Percentiles rank a stretch among this genome's conserved stretches.
These are phyloP conservation scores for Alternaria sp. DNA, from an alignment of 2,329 filamentous ascomycete species.

Conservation along the genomic window DNA sequence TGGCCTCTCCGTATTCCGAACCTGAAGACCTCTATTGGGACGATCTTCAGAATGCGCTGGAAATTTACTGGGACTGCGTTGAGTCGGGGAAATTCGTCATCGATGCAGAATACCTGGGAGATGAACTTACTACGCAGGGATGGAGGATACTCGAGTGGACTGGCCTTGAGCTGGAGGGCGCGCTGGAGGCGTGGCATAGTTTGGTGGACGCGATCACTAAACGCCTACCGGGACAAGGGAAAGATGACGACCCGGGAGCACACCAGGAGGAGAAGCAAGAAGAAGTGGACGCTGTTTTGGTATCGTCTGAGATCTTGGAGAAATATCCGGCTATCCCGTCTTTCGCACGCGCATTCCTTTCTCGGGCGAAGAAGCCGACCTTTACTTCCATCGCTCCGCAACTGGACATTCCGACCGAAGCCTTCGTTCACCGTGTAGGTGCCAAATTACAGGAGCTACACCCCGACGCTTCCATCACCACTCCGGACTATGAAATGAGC, in stretches of 20 bases:
- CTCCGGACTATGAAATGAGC: rapidly evolving
- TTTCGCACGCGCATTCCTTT: background rate
- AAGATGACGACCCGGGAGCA: background rate
- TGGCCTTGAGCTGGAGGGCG: rapidly evolving
- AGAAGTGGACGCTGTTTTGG: background rate
- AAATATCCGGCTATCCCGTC: background rate
- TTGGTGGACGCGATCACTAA: background rate
- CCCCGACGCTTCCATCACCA: background rate
- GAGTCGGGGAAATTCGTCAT: background rate
- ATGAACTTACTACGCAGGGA: background rate
- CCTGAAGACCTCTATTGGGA: background rate
- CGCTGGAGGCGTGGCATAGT: background rate
- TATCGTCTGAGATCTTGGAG: background rate
- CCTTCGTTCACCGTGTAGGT: background rate
- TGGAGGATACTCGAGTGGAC: background rate
- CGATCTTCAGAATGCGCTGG: background rate
- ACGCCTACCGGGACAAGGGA: background rate
- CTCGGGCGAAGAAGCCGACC: background rate
- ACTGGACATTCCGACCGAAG: background rate
- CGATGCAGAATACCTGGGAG: background rate
- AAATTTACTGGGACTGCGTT: background rate
- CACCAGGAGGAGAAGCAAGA: background rate
- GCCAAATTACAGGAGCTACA: background rate
- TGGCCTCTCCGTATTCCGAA: background rate
- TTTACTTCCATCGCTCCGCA: background rate